These are phyloP conservation scores for Bonia amplexicaulis DNA, from an alignment of 176 grass and related monocot genomes.

Conservation along the genomic window DNA sequence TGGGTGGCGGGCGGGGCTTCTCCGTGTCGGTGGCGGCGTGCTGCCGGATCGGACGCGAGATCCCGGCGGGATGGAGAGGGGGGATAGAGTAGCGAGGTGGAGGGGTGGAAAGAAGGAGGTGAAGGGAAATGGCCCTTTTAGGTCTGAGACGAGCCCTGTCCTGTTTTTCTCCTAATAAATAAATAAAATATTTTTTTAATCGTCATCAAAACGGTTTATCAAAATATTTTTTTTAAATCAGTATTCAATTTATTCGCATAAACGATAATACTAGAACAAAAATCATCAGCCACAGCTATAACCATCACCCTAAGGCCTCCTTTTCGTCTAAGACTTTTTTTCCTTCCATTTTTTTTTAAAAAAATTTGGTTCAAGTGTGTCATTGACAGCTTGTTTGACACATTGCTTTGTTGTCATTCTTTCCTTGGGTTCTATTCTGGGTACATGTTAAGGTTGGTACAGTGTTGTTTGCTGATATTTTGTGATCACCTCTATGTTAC, in stretches of 20 bases:
- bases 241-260: too few species aligned
- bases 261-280: background rate
- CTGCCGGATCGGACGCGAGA: conserved; percentile 45
- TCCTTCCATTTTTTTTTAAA: background rate
- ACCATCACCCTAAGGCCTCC: background rate
- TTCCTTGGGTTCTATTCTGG: conserved; percentile 27
- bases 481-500: background rate
- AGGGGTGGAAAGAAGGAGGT: conserved; percentile 4
- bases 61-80: conserved; percentile 39
- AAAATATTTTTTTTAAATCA: background rate
- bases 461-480: background rate
- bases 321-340: conserved; percentile 16
- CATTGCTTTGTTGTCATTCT: background rate
- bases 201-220: too few species aligned
- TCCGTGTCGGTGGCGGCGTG: conserved; percentile 13
- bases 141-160: conserved; percentile 10
- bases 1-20: background rate
- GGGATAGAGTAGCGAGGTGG: background rate
- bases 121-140: conserved; percentile 27
- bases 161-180: too few species aligned
- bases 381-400: background rate
- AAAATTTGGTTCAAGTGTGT: background rate
- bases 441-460: background rate
- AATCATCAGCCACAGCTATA: too few species aligned
- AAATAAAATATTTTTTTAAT: too few species aligned